Base-by-base conservation (phyloP, 768 basidiomycete genomes). In the Naganishia kalamii region DNA sequence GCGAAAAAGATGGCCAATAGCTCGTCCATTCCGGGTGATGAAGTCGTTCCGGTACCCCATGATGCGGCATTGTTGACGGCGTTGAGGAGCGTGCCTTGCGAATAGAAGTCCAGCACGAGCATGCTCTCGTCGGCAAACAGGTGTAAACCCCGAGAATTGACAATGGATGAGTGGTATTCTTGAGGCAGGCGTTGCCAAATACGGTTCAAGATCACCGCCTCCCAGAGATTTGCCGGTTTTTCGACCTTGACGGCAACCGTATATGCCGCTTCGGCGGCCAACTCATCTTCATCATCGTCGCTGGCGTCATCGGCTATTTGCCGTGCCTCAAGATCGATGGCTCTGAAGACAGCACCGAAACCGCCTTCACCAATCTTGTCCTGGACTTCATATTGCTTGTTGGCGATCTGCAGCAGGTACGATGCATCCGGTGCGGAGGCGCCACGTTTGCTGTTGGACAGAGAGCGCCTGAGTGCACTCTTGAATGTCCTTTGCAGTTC, bases 341-440 rank as follows among this genome's bases (percentile, higher is more conserved):
- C 90, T 67, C 87, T 84, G 81, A 94, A 99, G n/a, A 99, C 96
- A 3, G 88, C 84, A 2, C 94, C 96, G 71, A 94, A 99, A 0
- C 93, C 91, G 5, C 96, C 96, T 79, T 99, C 96, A 19, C 96
- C 96, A 25, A 99, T 82, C 77, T 98, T 99, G 67, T 88, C 88
- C 3, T 82, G 80, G 4, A 97, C 85, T 60, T 83, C 83, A 72
- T 88, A 91, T 60, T 57, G 37, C 54, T 57, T 80, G 80, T 65
- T 83, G 84, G 3, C 82, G 86, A 48, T 82, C 82, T n/a, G 80
- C 19, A 79, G 80, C 44, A 98, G 74, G 23, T 83, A 71, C 75
- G 88, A 82, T n/a, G 70, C 63, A 47, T 50, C 41, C 13, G 54
- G 41, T 23, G 43, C 32, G 5, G 49, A 15, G 19, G 65, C 46